phyloP scores from a whole-genome alignment of 495 filamentous ascomycete genomes.

The Xylaria sp. region DNA sequence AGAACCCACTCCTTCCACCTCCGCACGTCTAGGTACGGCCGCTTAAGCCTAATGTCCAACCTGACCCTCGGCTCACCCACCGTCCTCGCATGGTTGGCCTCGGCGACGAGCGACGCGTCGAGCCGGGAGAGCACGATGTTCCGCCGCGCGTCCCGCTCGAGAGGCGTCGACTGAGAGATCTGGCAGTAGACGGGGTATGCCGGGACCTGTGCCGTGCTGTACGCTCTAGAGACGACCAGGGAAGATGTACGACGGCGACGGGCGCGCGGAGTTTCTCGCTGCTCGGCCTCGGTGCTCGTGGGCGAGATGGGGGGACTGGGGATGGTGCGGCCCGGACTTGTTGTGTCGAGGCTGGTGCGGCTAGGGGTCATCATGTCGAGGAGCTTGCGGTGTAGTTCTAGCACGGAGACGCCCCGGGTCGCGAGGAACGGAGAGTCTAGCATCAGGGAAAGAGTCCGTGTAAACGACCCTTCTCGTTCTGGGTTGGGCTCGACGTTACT shows the following conservation, averaged over 20 bases:
- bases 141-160: background rate
- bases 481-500: background rate
- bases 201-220: background rate
- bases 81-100: background rate
- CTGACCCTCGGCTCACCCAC: background rate
- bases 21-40: constrained; percentile 17
- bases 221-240: background rate
- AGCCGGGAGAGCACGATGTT: constrained; percentile 23
- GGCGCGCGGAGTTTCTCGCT: background rate
- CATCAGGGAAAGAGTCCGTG: constrained; percentile 16
- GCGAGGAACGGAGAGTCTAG: constrained; percentile 20
- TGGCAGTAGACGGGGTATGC: constrained; percentile 21
- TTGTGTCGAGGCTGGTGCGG: background rate
- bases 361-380: constrained; percentile 5
- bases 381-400: constrained; percentile 26
- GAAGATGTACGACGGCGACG: background rate
- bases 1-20: constrained; percentile 25
- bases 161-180: background rate
- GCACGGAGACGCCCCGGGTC: constrained; percentile 8
- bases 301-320: background rate
- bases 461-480: constrained; percentile 17
- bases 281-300: background rate
- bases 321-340: background rate
- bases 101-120: background rate
- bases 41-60: constrained; percentile 6